Evolutionary conservation across 1,139 yeast genomes (phyloP).

Genomic region (Yamadazyma blattariae): DNA sequence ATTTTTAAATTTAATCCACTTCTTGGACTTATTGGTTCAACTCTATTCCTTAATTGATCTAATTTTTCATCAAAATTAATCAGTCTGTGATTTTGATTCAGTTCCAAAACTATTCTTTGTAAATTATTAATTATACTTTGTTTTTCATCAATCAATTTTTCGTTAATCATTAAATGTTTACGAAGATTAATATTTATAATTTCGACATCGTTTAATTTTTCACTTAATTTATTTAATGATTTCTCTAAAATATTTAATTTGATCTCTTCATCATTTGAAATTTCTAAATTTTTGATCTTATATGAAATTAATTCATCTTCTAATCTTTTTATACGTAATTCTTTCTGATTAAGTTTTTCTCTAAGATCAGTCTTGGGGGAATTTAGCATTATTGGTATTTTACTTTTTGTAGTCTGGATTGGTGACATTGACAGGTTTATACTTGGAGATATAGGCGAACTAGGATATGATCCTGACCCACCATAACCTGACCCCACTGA

Average conservation of each 20-base stretch:
- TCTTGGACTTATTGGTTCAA: conserved; percentile 24
- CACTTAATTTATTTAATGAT: conserved; percentile 34
- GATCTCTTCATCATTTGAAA: conserved; percentile 47
- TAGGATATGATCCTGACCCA: not conserved
- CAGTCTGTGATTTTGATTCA: conserved; percentile 48
- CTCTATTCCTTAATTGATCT: conserved; percentile 10
- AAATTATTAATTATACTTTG: conserved; percentile 57
- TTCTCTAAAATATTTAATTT: conserved; percentile 37
- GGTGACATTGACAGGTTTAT: too few species aligned
- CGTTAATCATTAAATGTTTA: conserved; percentile 50
- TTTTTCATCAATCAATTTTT: conserved; percentile 58
- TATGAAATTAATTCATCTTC: conserved; percentile 35
- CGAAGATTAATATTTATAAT: conserved; percentile 36
- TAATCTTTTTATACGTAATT: conserved; percentile 33
- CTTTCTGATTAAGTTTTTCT: conserved; percentile 33
- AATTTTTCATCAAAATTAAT: conserved; percentile 53
- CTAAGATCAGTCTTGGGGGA: conserved; percentile 10
- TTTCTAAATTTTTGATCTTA: conserved; percentile 34
- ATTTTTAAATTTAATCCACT: conserved; percentile 55
- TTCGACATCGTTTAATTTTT: conserved; percentile 40
- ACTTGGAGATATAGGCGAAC: conserved; percentile 1
- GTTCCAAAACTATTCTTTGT: conserved; percentile 50
- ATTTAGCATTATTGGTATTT: conserved; percentile 10
- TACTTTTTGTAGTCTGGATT: conserved; percentile 10
- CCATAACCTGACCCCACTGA: too few species aligned